These are phyloP conservation scores for Spinacia oleracea DNA, from an alignment of 179 eudicot genomes.

Conservation along the genomic window DNA sequence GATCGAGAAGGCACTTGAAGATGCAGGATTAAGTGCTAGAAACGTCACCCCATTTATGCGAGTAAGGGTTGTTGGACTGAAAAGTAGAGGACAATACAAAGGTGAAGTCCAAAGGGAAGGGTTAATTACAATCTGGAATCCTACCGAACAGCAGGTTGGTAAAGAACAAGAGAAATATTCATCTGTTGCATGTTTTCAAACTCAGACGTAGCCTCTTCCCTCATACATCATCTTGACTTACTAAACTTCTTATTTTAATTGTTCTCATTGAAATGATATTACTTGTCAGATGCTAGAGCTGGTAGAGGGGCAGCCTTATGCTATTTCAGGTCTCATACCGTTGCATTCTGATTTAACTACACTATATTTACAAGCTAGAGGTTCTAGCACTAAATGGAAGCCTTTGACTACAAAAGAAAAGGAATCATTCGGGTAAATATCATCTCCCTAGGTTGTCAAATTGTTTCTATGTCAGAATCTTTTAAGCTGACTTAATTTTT, in stretches of 20 bases:
- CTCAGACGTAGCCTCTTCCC: slow-evolving; percentile 5
- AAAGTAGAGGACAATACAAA: slow-evolving; percentile 27
- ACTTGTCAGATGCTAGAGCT: slow-evolving; percentile 58
- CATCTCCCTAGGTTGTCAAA: slow-evolving; percentile 11
- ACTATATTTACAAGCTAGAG: slow-evolving; percentile 79
- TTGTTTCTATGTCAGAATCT: background rate
- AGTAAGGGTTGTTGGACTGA: slow-evolving; percentile 75
- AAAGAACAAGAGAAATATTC: background rate
- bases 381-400: slow-evolving; percentile 67
- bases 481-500: slow-evolving; percentile 23
- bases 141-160: slow-evolving; percentile 76
- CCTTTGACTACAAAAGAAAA: slow-evolving; percentile 49
- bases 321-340: slow-evolving; percentile 73
- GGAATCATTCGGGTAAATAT: slow-evolving; percentile 59
- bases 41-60: slow-evolving; percentile 87
- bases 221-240: slow-evolving; percentile 10
- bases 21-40: slow-evolving; percentile 68
- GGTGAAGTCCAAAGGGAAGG: slow-evolving; percentile 47
- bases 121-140: slow-evolving; percentile 90
- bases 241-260: background rate
- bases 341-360: slow-evolving; percentile 51
- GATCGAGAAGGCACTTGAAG: slow-evolving; percentile 70
- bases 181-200: slow-evolving; percentile 4
- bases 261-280: slow-evolving; percentile 13
- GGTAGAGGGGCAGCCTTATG: slow-evolving; percentile 77